These are phyloP conservation scores for Scalesia atractyloides DNA, from an alignment of 129 eudicot genomes.

Conservation along the genomic window DNA sequence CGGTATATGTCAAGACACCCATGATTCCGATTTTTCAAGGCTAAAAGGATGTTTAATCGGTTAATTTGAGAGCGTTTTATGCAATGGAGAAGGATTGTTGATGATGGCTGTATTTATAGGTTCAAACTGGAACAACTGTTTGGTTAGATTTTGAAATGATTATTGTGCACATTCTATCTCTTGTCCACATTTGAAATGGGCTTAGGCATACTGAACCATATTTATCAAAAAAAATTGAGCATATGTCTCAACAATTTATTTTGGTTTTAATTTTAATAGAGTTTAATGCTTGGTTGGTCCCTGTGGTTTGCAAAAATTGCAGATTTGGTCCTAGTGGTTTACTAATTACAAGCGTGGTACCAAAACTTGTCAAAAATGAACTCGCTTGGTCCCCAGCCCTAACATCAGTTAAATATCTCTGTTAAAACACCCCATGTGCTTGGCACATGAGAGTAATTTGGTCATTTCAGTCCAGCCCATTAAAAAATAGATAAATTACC, in stretches of 20 bases:
- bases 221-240: background rate
- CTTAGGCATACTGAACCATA: background rate
- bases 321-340: too few species aligned
- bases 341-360: too few species aligned
- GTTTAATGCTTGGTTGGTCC: too few species aligned
- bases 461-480: too few species aligned
- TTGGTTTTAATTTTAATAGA: background rate
- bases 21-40: slow-evolving; percentile 27
- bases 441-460: too few species aligned
- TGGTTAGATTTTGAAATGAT: background rate
- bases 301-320: too few species aligned
- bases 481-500: too few species aligned
- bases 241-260: too few species aligned
- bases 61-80: slow-evolving; percentile 1
- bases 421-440: too few species aligned
- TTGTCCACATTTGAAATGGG: slow-evolving; percentile 2
- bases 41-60: background rate
- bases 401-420: too few species aligned
- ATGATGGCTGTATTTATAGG: slow-evolving; percentile 29
- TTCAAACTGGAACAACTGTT: background rate
- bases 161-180: background rate
- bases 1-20: slow-evolving; percentile 43
- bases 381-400: too few species aligned
- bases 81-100: slow-evolving; percentile 8
- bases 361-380: too few species aligned